phyloP scores from a whole-genome alignment of 306 rosid species.

The Citrullus mucosospermus region DNA sequence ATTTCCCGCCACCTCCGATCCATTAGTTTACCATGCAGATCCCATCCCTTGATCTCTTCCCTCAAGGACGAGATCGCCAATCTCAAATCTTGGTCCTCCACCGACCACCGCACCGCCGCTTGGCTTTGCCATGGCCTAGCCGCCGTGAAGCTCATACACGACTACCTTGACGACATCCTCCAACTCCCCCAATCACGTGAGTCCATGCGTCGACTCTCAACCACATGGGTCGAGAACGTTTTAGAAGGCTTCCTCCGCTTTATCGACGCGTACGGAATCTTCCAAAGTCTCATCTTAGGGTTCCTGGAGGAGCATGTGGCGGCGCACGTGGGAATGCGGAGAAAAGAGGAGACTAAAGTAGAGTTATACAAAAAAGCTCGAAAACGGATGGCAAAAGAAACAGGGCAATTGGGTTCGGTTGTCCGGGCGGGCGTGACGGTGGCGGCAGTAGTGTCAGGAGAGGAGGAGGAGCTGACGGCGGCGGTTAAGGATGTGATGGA shows the following conservation, averaged over 20 bases:
- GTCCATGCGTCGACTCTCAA: conserved; percentile 36
- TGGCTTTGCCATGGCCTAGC: conserved; percentile 37
- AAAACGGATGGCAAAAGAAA: conserved; percentile 36
- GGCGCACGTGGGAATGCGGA: conserved; percentile 50
- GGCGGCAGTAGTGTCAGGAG: not conserved
- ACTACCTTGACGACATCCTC: conserved; percentile 51
- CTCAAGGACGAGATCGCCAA: conserved; percentile 36
- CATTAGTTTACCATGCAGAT: conserved; percentile 77
- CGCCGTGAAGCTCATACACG: conserved; percentile 39
- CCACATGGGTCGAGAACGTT: conserved; percentile 39
- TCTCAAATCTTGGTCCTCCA: conserved; percentile 36
- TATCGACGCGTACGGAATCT: conserved; percentile 63
- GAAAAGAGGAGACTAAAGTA: conserved; percentile 32
- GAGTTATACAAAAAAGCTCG: conserved; percentile 25
- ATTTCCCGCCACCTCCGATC: conserved; percentile 66
- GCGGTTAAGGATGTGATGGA: conserved; percentile 37
- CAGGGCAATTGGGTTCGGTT: conserved; percentile 26
- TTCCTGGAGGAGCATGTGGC: conserved; percentile 47
- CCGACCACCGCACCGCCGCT: conserved; percentile 17
- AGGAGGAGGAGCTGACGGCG: conserved; percentile 34
- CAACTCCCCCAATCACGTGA: conserved; percentile 68
- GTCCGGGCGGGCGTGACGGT: conserved; percentile 18
- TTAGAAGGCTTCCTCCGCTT: conserved; percentile 59
- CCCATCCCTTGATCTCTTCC: conserved; percentile 62
- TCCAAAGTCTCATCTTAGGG: conserved; percentile 37